Evolutionary conservation across 1,284 basidiomycete species (phyloP), one percentile per base, ranked within the genome.

Genomic region (Cutaneotrichosporon cavernicola): DNA sequence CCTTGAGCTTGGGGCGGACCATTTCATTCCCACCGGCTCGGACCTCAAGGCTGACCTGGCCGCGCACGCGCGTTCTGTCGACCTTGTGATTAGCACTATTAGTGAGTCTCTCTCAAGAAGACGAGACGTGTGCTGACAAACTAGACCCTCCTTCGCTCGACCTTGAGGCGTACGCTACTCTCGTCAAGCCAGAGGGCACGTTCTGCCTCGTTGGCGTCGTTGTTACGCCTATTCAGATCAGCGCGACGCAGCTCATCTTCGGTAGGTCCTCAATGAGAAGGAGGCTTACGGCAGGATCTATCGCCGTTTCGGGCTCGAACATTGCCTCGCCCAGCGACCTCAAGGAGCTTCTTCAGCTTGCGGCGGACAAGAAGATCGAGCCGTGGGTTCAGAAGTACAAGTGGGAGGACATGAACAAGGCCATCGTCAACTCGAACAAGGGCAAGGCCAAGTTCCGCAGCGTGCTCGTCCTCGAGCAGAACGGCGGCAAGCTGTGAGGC

Each of bases 321-420:
- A 81, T 81, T 58, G 81, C 81, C 14, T 75, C 72, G 47, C 82
- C 82, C 61, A 64, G 63, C 18, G 71, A 76, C 57, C 80, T 81
- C 55, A 64, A 69, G 21, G 76, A 81, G 61, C 76, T 81, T 72
- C 68, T 81, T 30, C 69, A 73, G 30, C 67, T 81, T 14, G 76
- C 77, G 0, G 75, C 72, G n/a, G 47, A 58, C 34, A 70, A 71
- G 52, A 66, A 78, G 53, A 55, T 75, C 36, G 66, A 76, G 61
- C 71, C 73, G 2, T 73, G 72, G 73, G 68, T 73, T 56, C 52
- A 67, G 50, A 75, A 75, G 65, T 61, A 61, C 22, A 71, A 75
- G 58, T 75, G 83, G 73, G 78, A 80, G 66, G 78, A 83, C 61
- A 80, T 78, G 71, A 80, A 80, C 69, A 70, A 80, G 71, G 81